Percentiles rank a stretch among this genome's conserved stretches.
Evolutionary conservation across 768 basidiomycete genomes (phyloP).

Genomic region (Porpolomopsis calyptriformis): DNA sequence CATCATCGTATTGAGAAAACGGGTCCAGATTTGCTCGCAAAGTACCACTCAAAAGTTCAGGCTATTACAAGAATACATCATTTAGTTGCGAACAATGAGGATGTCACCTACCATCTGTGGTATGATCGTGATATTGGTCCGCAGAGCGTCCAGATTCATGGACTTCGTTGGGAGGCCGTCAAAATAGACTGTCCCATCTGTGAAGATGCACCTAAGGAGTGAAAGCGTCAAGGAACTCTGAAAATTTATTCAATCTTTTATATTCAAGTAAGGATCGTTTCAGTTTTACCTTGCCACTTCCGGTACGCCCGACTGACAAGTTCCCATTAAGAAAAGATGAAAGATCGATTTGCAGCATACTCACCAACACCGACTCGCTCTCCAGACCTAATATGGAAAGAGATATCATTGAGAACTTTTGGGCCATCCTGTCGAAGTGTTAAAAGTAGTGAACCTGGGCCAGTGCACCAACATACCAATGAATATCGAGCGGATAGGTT

Average conservation of each 20-base stretch:
- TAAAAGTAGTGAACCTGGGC: too few species aligned
- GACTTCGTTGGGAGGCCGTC: slow-evolving; percentile 39
- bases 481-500: slow-evolving; percentile 49
- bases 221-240: slow-evolving; percentile 51
- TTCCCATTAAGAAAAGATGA: too few species aligned
- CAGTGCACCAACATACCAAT: slow-evolving; percentile 13
- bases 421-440: slow-evolving; percentile 29
- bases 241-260: background rate
- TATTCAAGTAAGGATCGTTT: too few species aligned
- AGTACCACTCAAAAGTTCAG: slow-evolving; percentile 48
- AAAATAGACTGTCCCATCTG: slow-evolving; percentile 44
- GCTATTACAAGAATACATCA: slow-evolving; percentile 16
- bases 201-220: slow-evolving; percentile 46
- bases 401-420: slow-evolving; percentile 44
- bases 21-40: slow-evolving; percentile 61
- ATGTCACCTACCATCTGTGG: slow-evolving; percentile 32
- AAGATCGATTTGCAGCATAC: too few species aligned
- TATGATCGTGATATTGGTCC: slow-evolving; percentile 52
- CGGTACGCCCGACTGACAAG: slow-evolving; percentile 39
- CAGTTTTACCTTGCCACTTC: slow-evolving; percentile 33
- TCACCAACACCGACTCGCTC: slow-evolving; percentile 49
- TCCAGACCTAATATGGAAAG: slow-evolving; percentile 42
- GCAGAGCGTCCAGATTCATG: slow-evolving; percentile 45
- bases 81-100: background rate
- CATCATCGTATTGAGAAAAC: slow-evolving; percentile 48